phyloP scores from a whole-genome alignment of 2,329 filamentous ascomycete genomes.

The Coniochaeta hoffmannii region DNA sequence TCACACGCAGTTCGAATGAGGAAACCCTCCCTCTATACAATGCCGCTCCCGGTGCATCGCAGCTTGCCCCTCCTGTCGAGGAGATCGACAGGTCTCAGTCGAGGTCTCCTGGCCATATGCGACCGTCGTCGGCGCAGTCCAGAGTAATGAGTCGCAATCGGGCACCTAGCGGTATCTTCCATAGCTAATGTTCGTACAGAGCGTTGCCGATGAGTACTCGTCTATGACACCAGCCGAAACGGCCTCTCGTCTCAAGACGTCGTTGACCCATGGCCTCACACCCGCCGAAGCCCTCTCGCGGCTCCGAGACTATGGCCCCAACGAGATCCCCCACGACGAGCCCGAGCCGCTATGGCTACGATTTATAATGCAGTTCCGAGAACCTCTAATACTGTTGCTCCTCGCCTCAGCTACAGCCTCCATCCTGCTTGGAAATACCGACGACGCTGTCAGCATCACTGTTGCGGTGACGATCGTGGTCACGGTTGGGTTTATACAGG shows the following conservation, averaged over 20 bases:
- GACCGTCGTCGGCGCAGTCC: conserved; percentile 49
- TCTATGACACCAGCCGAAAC: conserved; percentile 71
- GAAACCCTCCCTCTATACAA: conserved; percentile 25
- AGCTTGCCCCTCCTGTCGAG: conserved; percentile 16
- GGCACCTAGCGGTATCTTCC: no score
- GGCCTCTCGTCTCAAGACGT: conserved; percentile 70
- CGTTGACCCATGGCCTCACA: conserved; percentile 73
- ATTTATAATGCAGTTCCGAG: conserved; percentile 94
- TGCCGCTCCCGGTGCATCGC: conserved; percentile 22
- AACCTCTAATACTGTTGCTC: conserved; percentile 88
- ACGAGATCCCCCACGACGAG: conserved; percentile 90
- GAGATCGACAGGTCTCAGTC: conserved; percentile 26
- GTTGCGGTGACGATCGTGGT: conserved; percentile 96
- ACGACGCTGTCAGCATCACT: conserved; percentile 92
- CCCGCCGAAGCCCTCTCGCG: conserved; percentile 74
- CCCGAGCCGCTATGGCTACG: conserved; percentile 92
- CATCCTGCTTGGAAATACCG: conserved; percentile 83
- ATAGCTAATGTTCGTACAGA: conserved; percentile 27
- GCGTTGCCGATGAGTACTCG: conserved; percentile 52
- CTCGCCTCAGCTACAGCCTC: conserved; percentile 84
- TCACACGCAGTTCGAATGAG: conserved; percentile 20
- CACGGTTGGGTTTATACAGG: conserved; percentile 90
- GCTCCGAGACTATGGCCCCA: conserved; percentile 74
- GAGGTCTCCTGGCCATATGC: conserved; percentile 27
- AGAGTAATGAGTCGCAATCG: conserved; percentile 31